Conservation (phyloP, 129 eudicot species). For the Mikania micrantha region DNA sequence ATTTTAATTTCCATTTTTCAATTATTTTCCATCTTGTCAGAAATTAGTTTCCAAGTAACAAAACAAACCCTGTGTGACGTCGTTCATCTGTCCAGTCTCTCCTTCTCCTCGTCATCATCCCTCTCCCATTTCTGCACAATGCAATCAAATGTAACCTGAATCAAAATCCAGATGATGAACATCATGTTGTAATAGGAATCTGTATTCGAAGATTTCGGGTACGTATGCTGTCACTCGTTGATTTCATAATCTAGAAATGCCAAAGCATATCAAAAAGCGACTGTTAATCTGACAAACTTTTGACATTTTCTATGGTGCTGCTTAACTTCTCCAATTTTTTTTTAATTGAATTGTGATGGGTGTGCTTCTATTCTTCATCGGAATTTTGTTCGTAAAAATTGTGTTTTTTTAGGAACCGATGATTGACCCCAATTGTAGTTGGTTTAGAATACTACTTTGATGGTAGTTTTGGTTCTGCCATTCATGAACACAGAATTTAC, state of each 20-base stretch:
- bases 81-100: background rate
- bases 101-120: background rate
- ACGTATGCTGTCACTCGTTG: background rate
- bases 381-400: background rate
- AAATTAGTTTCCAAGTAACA: too few relatives aligned
- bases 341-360: background rate
- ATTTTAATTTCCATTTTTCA: too few relatives aligned
- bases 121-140: background rate
- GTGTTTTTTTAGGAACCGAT: background rate
- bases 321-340: background rate
- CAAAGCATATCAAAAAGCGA: background rate
- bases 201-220: conserved; percentile 7
- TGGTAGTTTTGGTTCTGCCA: too few relatives aligned
- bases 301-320: background rate
- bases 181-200: background rate
- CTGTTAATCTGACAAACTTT: background rate
- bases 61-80: too few relatives aligned
- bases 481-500: too few relatives aligned
- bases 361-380: background rate
- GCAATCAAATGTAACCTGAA: background rate
- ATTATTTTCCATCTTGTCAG: too few relatives aligned
- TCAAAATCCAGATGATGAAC: background rate
- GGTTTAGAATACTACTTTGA: background rate
- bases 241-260: conserved; percentile 6
- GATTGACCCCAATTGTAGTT: background rate